Evolutionary conservation across 768 basidiomycete genomes (phyloP).

Genomic region (Collybia sordida): DNA sequence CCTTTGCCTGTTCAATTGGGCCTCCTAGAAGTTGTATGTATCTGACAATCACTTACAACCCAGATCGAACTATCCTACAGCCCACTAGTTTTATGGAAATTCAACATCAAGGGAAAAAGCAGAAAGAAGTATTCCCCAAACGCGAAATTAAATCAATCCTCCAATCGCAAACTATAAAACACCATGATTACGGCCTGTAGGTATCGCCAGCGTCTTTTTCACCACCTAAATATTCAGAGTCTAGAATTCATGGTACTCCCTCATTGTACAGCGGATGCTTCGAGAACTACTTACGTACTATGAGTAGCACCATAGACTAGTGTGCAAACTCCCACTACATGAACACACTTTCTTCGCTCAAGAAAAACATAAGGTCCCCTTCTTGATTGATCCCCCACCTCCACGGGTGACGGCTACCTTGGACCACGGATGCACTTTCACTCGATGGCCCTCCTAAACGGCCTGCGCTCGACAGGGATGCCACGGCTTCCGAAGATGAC

Average conservation of each 20-base stretch:
- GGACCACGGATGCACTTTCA: conserved; percentile 28
- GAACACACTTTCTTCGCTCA: too few relatives aligned
- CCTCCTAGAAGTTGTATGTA: not conserved
- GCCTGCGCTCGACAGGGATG: conserved; percentile 25
- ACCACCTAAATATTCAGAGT: conserved; percentile 28
- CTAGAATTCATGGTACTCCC: too few relatives aligned
- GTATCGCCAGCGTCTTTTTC: conserved; percentile 27
- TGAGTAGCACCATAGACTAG: conserved; percentile 29
- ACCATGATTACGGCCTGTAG: conserved; percentile 15
- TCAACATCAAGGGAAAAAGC: conserved; percentile 8
- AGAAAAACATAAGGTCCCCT: conserved; percentile 18
- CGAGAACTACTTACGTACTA: too few relatives aligned
- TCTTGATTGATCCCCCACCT: conserved; percentile 21
- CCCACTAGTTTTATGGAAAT: not conserved
- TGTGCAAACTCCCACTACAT: too few relatives aligned
- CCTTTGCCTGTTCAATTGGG: not conserved
- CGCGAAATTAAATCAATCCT: conserved; percentile 8
- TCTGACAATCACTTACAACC: conserved; percentile 3
- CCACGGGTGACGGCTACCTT: conserved; percentile 28
- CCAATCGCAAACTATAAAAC: not conserved
- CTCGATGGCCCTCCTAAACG: conserved; percentile 13
- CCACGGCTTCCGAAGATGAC: conserved; percentile 24
- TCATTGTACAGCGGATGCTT: too few relatives aligned
- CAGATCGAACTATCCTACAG: not conserved
- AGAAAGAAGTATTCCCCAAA: too few relatives aligned